Conservation (phyloP, 352 stramenopile species). For the Phytophthora colocasiae region DNA sequence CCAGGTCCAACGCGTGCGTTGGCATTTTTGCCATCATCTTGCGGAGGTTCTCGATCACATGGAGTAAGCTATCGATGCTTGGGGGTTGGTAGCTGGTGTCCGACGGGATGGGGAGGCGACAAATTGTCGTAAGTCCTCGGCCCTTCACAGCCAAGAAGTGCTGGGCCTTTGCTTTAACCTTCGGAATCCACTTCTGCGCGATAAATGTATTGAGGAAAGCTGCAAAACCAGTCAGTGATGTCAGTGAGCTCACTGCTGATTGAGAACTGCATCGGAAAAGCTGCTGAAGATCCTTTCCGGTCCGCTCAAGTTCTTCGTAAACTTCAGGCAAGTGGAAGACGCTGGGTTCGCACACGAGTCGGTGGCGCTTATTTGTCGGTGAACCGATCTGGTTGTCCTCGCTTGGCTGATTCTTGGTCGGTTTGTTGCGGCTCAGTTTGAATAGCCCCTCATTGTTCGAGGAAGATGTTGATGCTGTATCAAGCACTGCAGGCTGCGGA, state of each 20-base stretch:
- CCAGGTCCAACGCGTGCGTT: conserved; percentile 61
- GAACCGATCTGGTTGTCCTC: conserved; percentile 37
- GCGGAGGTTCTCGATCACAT: conserved; percentile 68
- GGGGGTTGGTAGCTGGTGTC: conserved; percentile 82
- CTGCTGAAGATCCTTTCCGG: conserved; percentile 67
- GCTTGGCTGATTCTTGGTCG: conserved; percentile 39
- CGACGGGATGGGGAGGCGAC: conserved; percentile 62
- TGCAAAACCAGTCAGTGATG: conserved; percentile 44
- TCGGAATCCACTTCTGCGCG: conserved; percentile 76
- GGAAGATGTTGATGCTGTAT: conserved; percentile 27
- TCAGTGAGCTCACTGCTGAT: conserved; percentile 8
- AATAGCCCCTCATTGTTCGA: conserved; percentile 50
- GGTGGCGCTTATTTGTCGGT: conserved; percentile 19
- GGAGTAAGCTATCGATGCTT: conserved; percentile 80
- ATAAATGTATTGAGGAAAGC: conserved; percentile 77
- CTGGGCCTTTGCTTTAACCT: conserved; percentile 75
- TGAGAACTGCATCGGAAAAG: conserved; percentile 39
- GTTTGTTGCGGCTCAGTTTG: conserved; percentile 71
- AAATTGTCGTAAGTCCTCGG: conserved; percentile 48
- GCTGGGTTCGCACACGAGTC: conserved; percentile 70
- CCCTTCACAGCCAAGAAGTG: conserved; percentile 70
- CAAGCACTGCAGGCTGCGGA: conserved; percentile 20
- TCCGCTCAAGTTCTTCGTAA: conserved; percentile 72
- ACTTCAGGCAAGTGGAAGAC: conserved; percentile 81
- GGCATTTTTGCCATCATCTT: conserved; percentile 82